Conservation (phyloP, 768 basidiomycete species). For the Coprinellus micaceus region DNA sequence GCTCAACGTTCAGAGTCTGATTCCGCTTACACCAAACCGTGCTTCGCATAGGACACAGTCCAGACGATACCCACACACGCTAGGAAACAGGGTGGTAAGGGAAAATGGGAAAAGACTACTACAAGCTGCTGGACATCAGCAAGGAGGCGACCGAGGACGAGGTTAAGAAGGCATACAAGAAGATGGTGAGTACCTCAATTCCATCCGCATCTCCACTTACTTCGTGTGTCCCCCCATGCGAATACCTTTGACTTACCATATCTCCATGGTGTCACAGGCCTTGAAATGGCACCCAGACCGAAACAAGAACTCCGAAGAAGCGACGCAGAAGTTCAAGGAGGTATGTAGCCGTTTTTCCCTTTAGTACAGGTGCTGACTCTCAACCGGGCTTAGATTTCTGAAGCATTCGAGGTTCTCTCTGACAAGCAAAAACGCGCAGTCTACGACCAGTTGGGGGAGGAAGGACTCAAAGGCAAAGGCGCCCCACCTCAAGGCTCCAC, state of each 20-base stretch:
- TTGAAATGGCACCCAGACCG: constrained; percentile 96
- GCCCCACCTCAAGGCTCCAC: constrained; percentile 51
- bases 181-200: constrained; percentile 54
- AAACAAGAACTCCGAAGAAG: constrained; percentile 80
- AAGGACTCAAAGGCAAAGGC: constrained; percentile 80
- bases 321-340: constrained; percentile 90
- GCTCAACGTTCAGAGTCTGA: too few relatives aligned
- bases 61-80: too few relatives aligned
- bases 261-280: constrained; percentile 49
- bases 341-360: constrained; percentile 33
- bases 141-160: constrained; percentile 77
- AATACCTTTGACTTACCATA: background rate
- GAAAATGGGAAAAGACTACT: constrained; percentile 83
- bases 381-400: constrained; percentile 64
- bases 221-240: background rate
- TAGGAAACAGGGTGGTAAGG: too few relatives aligned
- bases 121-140: constrained; percentile 72
- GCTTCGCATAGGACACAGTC: too few relatives aligned
- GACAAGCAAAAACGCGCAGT: constrained; percentile 81
- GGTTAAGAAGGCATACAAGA: constrained; percentile 94
- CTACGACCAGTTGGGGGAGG: constrained; percentile 94
- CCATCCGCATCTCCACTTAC: background rate
- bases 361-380: too few relatives aligned
- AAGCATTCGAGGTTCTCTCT: constrained; percentile 93
- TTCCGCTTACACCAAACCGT: too few relatives aligned